Base-by-base conservation (phyloP, 1,139 yeast genomes). In the Arxiozyma slooffiae region DNA sequence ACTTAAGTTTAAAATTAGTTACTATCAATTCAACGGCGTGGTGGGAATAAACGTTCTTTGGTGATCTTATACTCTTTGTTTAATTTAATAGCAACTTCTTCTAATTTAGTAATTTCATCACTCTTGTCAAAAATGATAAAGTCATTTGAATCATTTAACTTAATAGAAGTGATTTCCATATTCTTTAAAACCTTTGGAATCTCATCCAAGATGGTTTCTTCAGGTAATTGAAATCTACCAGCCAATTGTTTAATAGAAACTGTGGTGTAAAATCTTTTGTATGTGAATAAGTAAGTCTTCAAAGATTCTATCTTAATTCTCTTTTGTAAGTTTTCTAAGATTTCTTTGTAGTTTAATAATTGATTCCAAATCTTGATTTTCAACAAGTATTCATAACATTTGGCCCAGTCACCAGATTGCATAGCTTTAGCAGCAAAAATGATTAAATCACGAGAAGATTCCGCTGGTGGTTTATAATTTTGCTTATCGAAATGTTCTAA, bases 391-490 rank as follows among this genome's bases (percentile, higher is more conserved):
- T 80, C 79, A 60, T 82, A 79, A 43, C 96, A 84, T 62, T 78
- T 76, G 54, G 77, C 71, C 98, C 98, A 92, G 67, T 92, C 88
- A 59, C 97, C 97, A 61, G 78, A 80, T 67, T 87, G 86, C 69
- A 94, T 80, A 44, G 89, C 82, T 70, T 83, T 83, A 44, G 97
- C 94, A 49, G 97, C 96, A 68, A 87, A 90, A 76, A 92, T 83
- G 62, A 92, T 84, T 70, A 81, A 89, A 70, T 92, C 99, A 66
- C 95, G 85, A 49, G 95, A 86, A 70, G 92, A 87, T 72, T 92
- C 98, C 52, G 97, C 97, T 44, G 98, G 98, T 40, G 98, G 98
- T 58, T 90, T 88, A 75, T 92, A 92, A 55, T 85, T 86, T 69
- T 92, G 96, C 70, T 94, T 85, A 67, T 90, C 96, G 66, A 87